These are phyloP conservation scores for Cercis canadensis DNA, from an alignment of 306 rosid species.

Conservation along the genomic window DNA sequence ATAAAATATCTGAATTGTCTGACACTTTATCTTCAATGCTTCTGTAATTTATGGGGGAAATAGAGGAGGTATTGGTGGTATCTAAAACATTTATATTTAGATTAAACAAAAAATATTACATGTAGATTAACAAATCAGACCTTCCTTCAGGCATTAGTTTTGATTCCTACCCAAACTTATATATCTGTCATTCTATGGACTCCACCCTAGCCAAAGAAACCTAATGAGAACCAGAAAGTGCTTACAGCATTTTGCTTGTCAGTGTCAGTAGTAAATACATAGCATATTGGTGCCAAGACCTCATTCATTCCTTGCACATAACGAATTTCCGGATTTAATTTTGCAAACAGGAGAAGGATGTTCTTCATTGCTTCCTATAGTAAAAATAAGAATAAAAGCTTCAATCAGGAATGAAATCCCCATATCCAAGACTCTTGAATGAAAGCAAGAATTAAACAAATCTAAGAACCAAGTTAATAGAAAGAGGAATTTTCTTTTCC, in stretches of 20 bases:
- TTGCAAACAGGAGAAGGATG: conserved; percentile 77
- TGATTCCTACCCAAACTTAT: background rate
- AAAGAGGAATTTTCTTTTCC: background rate
- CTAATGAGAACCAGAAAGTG: conserved; percentile 18
- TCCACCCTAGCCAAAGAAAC: conserved; percentile 10
- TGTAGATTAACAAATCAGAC: conserved; percentile 12
- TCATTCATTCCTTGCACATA: conserved; percentile 96
- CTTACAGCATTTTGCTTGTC: conserved; percentile 76
- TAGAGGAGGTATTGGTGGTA: background rate
- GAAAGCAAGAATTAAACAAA: conserved; percentile 6
- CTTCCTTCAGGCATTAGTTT: background rate
- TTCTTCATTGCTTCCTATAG: conserved; percentile 84
- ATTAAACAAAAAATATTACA: background rate
- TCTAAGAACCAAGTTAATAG: conserved; percentile 14
- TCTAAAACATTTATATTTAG: conserved; percentile 6
- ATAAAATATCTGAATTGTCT: conserved; percentile 5
- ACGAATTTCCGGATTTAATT: conserved; percentile 76
- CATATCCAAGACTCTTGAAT: conserved; percentile 12
- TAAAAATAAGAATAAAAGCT: conserved; percentile 30
- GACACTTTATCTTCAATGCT: conserved; percentile 20
- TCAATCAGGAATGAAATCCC: background rate
- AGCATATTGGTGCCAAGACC: conserved; percentile 85
- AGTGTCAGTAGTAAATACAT: conserved; percentile 62
- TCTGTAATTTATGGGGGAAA: conserved; percentile 7
- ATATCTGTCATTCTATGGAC: background rate